phyloP scores from a whole-genome alignment of 495 filamentous ascomycete genomes.

The Letharia lupina region DNA sequence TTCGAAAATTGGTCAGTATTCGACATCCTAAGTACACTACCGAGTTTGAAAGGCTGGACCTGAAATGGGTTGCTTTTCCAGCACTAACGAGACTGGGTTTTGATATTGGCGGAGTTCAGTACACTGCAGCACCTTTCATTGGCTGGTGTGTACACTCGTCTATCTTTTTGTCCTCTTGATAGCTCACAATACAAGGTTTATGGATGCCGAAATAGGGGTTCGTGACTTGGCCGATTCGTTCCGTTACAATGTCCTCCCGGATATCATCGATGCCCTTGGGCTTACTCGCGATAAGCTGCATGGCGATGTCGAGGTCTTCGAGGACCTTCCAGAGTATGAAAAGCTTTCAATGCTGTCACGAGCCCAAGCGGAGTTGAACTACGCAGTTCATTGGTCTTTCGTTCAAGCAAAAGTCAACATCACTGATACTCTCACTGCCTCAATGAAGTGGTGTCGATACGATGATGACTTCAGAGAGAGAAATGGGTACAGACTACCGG shows the following conservation, averaged over 20 bases:
- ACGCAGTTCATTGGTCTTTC: constrained; percentile 27
- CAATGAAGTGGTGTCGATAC: constrained; percentile 26
- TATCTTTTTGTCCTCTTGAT: no score
- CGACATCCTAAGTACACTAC: constrained; percentile 23
- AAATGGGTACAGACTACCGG: constrained; percentile 26
- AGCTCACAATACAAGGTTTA: constrained; percentile 22
- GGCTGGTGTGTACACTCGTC: constrained; percentile 23
- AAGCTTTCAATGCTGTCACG: constrained; percentile 21
- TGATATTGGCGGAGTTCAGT: constrained; percentile 30
- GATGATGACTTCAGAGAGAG: constrained; percentile 24
- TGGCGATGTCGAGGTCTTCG: constrained; percentile 20
- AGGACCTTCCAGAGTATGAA: constrained; percentile 28
- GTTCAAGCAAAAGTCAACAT: constrained; percentile 21
- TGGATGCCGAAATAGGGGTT: constrained; percentile 28
- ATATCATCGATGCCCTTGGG: constrained; percentile 18
- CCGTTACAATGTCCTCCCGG: constrained; percentile 24
- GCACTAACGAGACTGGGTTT: constrained; percentile 27
- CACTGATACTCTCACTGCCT: constrained; percentile 26
- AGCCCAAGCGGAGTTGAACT: constrained; percentile 28
- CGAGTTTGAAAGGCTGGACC: constrained; percentile 24
- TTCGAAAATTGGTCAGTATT: constrained; percentile 21
- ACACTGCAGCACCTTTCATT: constrained; percentile 29
- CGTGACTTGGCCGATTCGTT: constrained; percentile 24
- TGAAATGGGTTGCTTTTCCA: constrained; percentile 26
- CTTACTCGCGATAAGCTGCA: constrained; percentile 1